A percentile compares a stretch with the other conserved stretches of the same genome.
Conservation (phyloP, 139 green algal species). For the Coccomyxa sp. region DNA sequence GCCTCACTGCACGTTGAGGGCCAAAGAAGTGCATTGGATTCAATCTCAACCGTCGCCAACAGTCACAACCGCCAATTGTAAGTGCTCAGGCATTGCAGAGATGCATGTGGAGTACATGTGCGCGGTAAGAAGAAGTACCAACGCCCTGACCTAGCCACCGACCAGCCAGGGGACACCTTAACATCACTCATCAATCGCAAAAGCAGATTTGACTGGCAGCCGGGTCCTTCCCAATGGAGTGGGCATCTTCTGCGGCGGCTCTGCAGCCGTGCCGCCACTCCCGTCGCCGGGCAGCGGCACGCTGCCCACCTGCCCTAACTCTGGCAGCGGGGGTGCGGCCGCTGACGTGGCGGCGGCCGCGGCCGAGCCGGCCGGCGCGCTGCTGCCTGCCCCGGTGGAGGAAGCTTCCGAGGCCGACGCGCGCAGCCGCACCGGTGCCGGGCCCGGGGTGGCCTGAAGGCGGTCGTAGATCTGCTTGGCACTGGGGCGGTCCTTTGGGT, state of each 20-base stretch:
- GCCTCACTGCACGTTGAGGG: too few species aligned
- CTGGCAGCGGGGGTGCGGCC: neutral
- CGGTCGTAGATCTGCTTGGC: conserved; percentile 7
- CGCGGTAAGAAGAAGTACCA: too few species aligned
- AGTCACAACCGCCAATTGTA: too few species aligned
- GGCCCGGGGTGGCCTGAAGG: neutral
- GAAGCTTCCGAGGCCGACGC: neutral
- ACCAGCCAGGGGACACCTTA: neutral
- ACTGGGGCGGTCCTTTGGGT: neutral
- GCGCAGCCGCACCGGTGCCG: too few species aligned
- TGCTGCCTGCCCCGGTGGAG: neutral
- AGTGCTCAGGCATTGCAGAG: too few species aligned
- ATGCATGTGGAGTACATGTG: too few species aligned
- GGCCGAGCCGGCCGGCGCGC: neutral
- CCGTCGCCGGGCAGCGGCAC: neutral
- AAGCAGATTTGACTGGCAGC: neutral
- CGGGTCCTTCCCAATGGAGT: neutral
- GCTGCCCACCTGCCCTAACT: neutral
- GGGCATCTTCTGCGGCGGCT: neutral
- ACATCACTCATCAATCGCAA: neutral
- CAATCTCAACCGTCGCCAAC: too few species aligned
- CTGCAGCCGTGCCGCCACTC: neutral
- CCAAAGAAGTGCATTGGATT: too few species aligned
- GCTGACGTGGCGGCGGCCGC: too few species aligned
- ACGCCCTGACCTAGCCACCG: too few species aligned